A percentile compares a stretch with the other conserved stretches of the same genome.
phyloP scores from a whole-genome alignment of 1,284 basidiomycete genomes.

The Ustanciosporium gigantosporum region DNA sequence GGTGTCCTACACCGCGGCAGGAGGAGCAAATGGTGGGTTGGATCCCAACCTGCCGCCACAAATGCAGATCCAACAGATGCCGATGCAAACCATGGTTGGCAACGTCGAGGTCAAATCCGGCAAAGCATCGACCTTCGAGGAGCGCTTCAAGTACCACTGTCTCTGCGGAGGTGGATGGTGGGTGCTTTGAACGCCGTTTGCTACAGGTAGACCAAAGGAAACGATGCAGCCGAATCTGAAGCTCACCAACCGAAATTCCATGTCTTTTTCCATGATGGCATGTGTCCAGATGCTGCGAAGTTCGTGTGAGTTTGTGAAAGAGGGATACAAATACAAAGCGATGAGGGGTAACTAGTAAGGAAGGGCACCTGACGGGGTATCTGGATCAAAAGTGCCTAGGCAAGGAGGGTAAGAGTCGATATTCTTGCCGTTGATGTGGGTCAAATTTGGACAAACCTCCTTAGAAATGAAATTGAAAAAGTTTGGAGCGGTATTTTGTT shows the following conservation, averaged over 20 bases:
- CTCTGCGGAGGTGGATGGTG: slow-evolving; percentile 34
- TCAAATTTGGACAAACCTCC: slow-evolving; percentile 8
- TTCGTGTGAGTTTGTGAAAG: too few relatives aligned
- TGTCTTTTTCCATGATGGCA: too few relatives aligned
- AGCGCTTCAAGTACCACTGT: slow-evolving; percentile 12
- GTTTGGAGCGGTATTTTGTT: slow-evolving; percentile 37
- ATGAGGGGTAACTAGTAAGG: slow-evolving; percentile 4
- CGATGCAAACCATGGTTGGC: too few relatives aligned
- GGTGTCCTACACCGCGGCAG: not conserved
- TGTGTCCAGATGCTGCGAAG: too few relatives aligned
- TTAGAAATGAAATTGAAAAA: slow-evolving; percentile 21
- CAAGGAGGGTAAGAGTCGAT: slow-evolving; percentile 13
- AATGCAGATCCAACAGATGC: slow-evolving; percentile 23
- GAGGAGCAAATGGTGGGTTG: slow-evolving; percentile 1
- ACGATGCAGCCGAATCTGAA: too few relatives aligned
- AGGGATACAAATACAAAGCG: too few relatives aligned
- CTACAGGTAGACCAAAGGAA: too few relatives aligned
- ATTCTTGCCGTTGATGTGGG: not conserved
- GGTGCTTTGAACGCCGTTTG: slow-evolving; percentile 23
- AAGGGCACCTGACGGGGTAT: slow-evolving; percentile 6
- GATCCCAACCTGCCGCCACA: slow-evolving; percentile 17
- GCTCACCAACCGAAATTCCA: too few relatives aligned
- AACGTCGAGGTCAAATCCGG: not conserved
- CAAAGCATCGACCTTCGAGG: not conserved
- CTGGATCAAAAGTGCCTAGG: slow-evolving; percentile 13